Percentiles rank a stretch among this genome's conserved stretches.
Evolutionary conservation across 2,329 filamentous ascomycete genomes (phyloP).

Genomic region (Elsinoe batatas): DNA sequence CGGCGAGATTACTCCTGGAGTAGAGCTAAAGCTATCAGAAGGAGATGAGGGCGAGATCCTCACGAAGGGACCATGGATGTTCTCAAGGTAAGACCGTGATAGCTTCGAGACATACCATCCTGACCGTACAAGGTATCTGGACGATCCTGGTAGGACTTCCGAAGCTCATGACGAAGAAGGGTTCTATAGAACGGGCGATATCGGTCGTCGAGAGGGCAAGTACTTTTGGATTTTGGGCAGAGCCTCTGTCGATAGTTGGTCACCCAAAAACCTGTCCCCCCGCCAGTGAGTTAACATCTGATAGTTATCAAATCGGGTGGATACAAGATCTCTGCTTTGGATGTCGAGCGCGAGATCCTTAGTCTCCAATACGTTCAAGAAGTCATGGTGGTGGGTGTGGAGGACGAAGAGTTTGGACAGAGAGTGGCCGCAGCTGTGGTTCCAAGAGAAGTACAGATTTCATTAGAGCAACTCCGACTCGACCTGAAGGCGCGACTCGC

Average conservation of each 20-base stretch:
- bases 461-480: constrained; percentile 26
- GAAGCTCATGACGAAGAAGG: constrained; percentile 24
- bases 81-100: constrained; percentile 18
- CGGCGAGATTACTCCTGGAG: constrained; percentile 39
- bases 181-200: constrained; percentile 27
- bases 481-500: constrained; percentile 38
- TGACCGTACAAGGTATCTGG: constrained; percentile 19
- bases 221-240: constrained; percentile 46
- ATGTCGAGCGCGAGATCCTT: constrained; percentile 46
- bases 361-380: constrained; percentile 40
- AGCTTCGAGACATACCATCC: neutral
- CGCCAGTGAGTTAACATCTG: neutral
- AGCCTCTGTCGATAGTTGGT: constrained; percentile 36
- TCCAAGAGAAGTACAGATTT: constrained; percentile 22
- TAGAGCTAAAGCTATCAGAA: constrained; percentile 35
- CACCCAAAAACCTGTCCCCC: too few species aligned
- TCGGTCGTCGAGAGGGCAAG: constrained; percentile 30
- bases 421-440: constrained; percentile 45
- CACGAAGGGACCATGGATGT: constrained; percentile 30
- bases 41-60: constrained; percentile 42
- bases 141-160: constrained; percentile 23
- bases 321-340: constrained; percentile 46
- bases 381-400: constrained; percentile 45
- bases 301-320: constrained; percentile 45
- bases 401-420: constrained; percentile 46